Evolutionary conservation across 495 filamentous ascomycete genomes (phyloP), one percentile per base, ranked within the genome.

Genomic region (Recurvomyces mirabilis): DNA sequence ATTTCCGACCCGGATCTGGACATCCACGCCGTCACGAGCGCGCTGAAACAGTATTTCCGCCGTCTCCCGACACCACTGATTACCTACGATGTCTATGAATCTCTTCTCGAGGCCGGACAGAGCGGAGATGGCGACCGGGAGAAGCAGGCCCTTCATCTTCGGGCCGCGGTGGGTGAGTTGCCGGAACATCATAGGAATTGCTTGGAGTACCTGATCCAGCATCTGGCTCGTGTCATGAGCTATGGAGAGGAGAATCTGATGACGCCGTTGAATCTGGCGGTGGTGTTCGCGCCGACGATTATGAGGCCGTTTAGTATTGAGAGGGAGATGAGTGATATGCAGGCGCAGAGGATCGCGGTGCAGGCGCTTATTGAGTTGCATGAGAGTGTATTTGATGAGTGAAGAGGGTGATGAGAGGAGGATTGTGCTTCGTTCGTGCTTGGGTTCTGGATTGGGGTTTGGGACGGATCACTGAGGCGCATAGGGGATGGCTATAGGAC

Each of bases 201-300:
- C 41, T 77, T 99, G 10, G 89, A 95, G 59, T 93, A 93, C 57
- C 69, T 99, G 28, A 75, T 95, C 52, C 93, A 94, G 71, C 93
- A 99, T 64, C 72, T 99, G 52, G 83, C 77, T 41, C 79, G 89
- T 25, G 93, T 99, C 18, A 84, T 93, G 23, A 71, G 75, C 36
- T 76, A 82, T 46, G 81, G 89, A 57, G 68, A 72, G 13, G 82
- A 91, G 56, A 99, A 99, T 57, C 62, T 82, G 53, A 99, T 99
- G 93, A 91, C 84, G 15, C 82, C 89, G 26, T 79, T 84, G 59
- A 99, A 99, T 54, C 68, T 96, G 28, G 86, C 93, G 4, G 93
- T 99, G 44, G 93, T 99, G 21, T 99, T 99, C 55, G 93, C 93
- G 20, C 93, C 93, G 19, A 99, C 93, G 6, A 87, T 99, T 47